Conservation (phyloP, 345 rosid genomes). For the Moricandia moricandioides region DNA sequence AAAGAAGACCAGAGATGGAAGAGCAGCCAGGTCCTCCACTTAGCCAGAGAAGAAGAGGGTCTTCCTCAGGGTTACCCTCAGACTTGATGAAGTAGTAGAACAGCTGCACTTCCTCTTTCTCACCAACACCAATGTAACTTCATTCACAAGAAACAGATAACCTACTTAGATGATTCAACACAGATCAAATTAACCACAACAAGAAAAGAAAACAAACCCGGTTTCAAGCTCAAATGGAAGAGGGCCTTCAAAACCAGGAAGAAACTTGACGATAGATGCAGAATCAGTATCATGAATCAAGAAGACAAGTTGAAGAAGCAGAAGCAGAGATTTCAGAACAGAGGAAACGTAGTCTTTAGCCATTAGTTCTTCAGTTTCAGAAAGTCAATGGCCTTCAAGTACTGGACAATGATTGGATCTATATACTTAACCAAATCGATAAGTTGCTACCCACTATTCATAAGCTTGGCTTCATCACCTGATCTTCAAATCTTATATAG, state of each 20-base stretch:
- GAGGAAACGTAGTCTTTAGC: not conserved
- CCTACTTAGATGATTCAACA: not conserved
- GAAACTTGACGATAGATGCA: not conserved
- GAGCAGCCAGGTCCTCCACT: not conserved
- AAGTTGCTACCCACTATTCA: not conserved
- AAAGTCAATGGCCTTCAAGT: not conserved
- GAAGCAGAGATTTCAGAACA: constrained; percentile 1
- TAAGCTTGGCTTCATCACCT: not conserved
- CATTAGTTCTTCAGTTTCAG: not conserved
- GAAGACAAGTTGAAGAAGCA: constrained; percentile 1
- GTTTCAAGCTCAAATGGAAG: not conserved
- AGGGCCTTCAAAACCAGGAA: not conserved
- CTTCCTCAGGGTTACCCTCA: not conserved
- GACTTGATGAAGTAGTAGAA: not conserved
- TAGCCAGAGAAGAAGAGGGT: not conserved
- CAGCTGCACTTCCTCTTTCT: not conserved
- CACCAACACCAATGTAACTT: not conserved
- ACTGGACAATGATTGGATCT: not conserved
- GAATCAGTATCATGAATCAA: not conserved
- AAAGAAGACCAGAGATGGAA: not conserved
- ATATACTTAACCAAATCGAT: not conserved
- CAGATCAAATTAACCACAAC: not conserved
- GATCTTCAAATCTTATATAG: not conserved
- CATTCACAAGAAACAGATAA: not conserved
- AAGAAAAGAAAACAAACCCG: not conserved